Conservation (phyloP, 1,139 yeast species). For the Zygosaccharomyces pseudobailii region DNA sequence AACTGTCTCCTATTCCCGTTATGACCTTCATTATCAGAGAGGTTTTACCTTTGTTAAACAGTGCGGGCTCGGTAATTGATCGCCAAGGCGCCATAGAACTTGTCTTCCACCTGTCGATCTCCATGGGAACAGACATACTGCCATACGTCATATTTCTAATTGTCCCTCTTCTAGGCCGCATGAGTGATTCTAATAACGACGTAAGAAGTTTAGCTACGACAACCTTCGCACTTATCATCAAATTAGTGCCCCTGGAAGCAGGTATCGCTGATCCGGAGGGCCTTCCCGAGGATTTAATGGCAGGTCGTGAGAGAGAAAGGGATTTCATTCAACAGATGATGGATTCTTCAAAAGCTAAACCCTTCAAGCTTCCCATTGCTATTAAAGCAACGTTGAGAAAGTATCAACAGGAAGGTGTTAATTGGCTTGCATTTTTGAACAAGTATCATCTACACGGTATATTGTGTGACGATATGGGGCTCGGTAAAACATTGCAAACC, state of each 20-base stretch:
- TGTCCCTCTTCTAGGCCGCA: conserved; percentile 94
- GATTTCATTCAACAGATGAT: conserved; percentile 96
- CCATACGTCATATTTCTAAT: conserved; percentile 94
- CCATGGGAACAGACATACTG: conserved; percentile 84
- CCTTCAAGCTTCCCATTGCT: conserved; percentile 83
- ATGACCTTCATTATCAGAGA: conserved; percentile 76
- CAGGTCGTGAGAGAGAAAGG: conserved; percentile 89
- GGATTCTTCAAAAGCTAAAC: conserved; percentile 90
- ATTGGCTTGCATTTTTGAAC: conserved; percentile 94
- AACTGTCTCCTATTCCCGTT: conserved; percentile 65
- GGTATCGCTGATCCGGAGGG: conserved; percentile 96
- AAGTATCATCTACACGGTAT: conserved; percentile 95
- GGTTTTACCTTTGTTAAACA: conserved; percentile 74
- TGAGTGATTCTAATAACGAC: conserved; percentile 93
- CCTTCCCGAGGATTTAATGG: conserved; percentile 77
- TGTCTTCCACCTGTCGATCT: conserved; percentile 73
- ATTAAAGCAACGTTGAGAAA: conserved; percentile 90
- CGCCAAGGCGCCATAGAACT: conserved; percentile 96
- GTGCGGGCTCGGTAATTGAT: conserved; percentile 67
- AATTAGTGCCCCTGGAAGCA: conserved; percentile 92
- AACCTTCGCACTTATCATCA: conserved; percentile 93
- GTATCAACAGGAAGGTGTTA: conserved; percentile 97
- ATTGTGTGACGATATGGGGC: conserved; percentile 98
- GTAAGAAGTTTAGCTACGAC: conserved; percentile 91
- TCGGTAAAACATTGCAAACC: conserved; percentile 95